phyloP scores from a whole-genome alignment of 31 red algal species.

The Porphyra umbilicalis region DNA sequence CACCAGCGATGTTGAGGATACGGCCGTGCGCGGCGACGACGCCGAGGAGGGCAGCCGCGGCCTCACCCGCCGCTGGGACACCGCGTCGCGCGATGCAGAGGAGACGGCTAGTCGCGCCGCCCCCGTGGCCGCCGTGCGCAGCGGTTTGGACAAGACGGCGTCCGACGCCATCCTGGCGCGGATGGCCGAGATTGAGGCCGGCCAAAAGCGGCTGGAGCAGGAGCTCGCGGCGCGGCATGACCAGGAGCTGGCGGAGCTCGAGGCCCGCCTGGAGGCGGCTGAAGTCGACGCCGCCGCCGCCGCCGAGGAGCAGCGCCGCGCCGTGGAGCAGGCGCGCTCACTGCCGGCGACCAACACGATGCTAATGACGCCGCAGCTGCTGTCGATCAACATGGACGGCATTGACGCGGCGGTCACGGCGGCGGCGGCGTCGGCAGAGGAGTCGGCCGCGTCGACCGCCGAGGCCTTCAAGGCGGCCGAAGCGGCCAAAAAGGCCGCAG shows the following conservation, averaged over 20 bases:
- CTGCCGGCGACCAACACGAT: not conserved
- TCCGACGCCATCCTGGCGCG: slow-evolving; percentile 53
- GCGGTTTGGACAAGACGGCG: slow-evolving; percentile 43
- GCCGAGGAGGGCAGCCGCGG: not conserved
- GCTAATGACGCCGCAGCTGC: slow-evolving; percentile 15
- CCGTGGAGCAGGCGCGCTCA: not conserved
- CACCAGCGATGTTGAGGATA: not conserved
- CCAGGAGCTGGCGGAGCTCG: slow-evolving; percentile 61
- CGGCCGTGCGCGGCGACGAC: not conserved
- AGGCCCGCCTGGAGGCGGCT: slow-evolving; percentile 39
- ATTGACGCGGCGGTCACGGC: slow-evolving; percentile 66
- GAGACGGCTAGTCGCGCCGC: not conserved
- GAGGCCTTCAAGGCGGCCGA: slow-evolving; percentile 63
- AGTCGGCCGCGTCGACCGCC: slow-evolving; percentile 43
- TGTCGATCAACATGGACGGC: slow-evolving; percentile 65
- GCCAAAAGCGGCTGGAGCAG: slow-evolving; percentile 36
- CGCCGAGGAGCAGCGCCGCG: not conserved
- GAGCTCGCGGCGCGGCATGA: slow-evolving; percentile 63
- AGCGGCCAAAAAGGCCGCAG: slow-evolving; percentile 62
- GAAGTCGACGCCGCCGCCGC: slow-evolving; percentile 62
- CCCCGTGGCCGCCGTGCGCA: not conserved
- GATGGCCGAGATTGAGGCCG: slow-evolving; percentile 60
- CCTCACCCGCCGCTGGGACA: not conserved
- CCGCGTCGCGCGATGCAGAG: slow-evolving; percentile 4
- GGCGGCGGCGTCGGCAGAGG: slow-evolving; percentile 57